Evolutionary conservation across 108 stramenopile genomes (phyloP), one percentile per base, ranked within the genome.

Genomic region (Epithemia pelagica): DNA sequence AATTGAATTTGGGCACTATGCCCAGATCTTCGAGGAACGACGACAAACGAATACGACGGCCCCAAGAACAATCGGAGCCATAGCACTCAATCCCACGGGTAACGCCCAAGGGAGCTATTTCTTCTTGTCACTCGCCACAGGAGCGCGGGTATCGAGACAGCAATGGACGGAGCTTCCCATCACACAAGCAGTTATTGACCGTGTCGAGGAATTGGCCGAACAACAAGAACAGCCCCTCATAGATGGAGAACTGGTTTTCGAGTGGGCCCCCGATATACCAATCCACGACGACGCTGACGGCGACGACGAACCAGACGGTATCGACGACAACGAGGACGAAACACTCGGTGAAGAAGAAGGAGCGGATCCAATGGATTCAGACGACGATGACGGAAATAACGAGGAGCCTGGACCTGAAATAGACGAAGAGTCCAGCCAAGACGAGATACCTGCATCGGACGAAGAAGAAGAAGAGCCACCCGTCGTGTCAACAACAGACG

Each of bases 211-310:
- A n/a, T n/a, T n/a, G n/a, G n/a, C n/a, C n/a, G n/a, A n/a, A n/a
- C n/a, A n/a, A n/a, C n/a, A n/a, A n/a, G n/a, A n/a, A n/a, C n/a
- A n/a, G n/a, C n/a, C n/a, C n/a, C n/a, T n/a, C n/a, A n/a, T n/a
- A n/a, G n/a, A n/a, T n/a, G n/a, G n/a, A n/a, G n/a, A n/a, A n/a
- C n/a, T n/a, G n/a, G n/a, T n/a, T n/a, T n/a, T n/a, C n/a, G 65
- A 56, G 25, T 66, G 65, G 65, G 21, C 10, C 18, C 29, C 61
- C 28, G 18, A 15, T 18, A 32, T 62, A 15, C 61, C 28, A 58
- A 66, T 15, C 62, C 30, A 46, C n/a, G 71, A 76, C 54, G 71
- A 66, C 18, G 46, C 32, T 51, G 73, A 77, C 31, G 71, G 74
- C n/a, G n/a, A n/a, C n/a, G n/a, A n/a, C n/a, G n/a, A n/a, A n/a